Evolutionary conservation across 345 rosid species (phyloP).

Genomic region (Barbarea vulgaris): DNA sequence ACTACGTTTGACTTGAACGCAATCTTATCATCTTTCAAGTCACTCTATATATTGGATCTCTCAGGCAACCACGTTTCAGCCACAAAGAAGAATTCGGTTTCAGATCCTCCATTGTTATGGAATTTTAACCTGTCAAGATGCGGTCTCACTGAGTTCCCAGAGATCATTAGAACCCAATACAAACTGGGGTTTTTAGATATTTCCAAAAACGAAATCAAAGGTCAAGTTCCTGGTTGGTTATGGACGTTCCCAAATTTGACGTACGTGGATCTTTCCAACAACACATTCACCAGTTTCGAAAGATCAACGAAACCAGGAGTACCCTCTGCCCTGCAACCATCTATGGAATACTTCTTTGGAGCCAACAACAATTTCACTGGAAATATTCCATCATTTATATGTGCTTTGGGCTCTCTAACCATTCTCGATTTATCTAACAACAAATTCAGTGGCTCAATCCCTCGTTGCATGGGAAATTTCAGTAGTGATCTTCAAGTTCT

Average conservation of each 20-base stretch:
- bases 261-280: not conserved
- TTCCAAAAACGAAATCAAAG: constrained; percentile 21
- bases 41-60: not conserved
- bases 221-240: constrained; percentile 22
- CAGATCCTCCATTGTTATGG: not conserved
- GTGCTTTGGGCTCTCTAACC: not conserved
- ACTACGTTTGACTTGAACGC: constrained; percentile 2
- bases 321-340: no score
- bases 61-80: constrained; percentile 6
- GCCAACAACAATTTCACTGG: constrained; percentile 6
- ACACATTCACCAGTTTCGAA: not conserved
- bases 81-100: not conserved
- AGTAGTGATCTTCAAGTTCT: not conserved
- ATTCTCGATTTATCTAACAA: not conserved
- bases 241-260: not conserved
- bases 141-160: constrained; percentile 23
- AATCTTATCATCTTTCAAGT: not conserved
- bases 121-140: not conserved
- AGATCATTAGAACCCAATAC: not conserved
- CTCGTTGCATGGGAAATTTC: no score
- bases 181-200: accelerated
- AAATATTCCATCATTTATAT: not conserved
- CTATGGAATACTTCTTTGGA: accelerated
- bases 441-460: not conserved
- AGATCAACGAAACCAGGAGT: not conserved